These are phyloP conservation scores for Penicillium expansum DNA, from an alignment of 2,329 filamentous ascomycete species.

Conservation along the genomic window DNA sequence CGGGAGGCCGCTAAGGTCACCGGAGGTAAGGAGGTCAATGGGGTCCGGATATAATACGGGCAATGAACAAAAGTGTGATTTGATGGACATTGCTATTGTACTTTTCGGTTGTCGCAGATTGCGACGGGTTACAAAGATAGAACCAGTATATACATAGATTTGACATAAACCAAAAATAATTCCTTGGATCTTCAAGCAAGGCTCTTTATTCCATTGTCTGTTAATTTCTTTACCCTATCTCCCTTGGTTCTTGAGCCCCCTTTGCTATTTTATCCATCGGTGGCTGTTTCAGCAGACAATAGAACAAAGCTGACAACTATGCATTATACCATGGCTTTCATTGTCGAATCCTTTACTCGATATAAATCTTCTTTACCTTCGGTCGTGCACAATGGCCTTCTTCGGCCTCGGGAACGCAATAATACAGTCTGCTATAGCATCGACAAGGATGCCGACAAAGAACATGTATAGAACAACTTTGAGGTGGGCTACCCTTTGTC, in stretches of 20 bases:
- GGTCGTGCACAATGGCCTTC: neutral
- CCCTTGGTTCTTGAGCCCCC: neutral
- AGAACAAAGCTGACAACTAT: neutral
- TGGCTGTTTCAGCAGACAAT: constrained; percentile 1
- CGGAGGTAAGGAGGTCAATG: constrained; percentile 33
- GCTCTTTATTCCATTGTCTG: neutral
- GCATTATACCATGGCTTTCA: neutral
- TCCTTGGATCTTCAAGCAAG: neutral
- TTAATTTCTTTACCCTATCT: neutral
- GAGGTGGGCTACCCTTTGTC: neutral
- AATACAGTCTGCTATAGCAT: neutral
- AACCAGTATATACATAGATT: constrained; percentile 9
- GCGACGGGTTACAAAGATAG: constrained; percentile 3
- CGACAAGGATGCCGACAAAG: neutral
- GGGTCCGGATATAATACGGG: constrained; percentile 25
- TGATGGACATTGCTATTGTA: constrained; percentile 5
- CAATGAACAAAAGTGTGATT: neutral
- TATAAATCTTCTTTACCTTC: neutral
- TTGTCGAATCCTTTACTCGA: neutral
- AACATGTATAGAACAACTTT: neutral
- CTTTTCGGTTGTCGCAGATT: neutral
- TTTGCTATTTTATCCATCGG: neutral
- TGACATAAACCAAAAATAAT: neutral
- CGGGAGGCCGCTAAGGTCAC: constrained; percentile 35
- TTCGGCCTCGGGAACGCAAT: neutral